Evolutionary conservation across 441 rosid genomes (phyloP), one percentile per base, ranked within the genome.

Genomic region (Populus hybrid): DNA sequence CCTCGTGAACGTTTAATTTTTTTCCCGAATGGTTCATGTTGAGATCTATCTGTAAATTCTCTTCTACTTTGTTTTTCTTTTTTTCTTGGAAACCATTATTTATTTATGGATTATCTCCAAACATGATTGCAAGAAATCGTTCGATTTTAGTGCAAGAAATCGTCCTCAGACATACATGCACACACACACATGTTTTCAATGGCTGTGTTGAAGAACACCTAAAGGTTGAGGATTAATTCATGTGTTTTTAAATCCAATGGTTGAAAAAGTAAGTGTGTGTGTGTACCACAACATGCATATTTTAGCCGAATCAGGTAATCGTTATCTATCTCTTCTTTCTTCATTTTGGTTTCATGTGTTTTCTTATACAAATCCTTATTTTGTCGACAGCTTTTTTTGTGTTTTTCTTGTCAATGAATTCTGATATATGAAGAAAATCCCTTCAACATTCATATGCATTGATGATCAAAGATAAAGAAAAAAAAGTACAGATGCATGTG

Each of bases 1-100:
- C 12, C 26, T 40, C 9, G 24, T 63, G 67, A 72, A 80, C 73
- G 77, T 77, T 77, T 65, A 46, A 75, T 26, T 42, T 69, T 42
- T 26, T 1, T 65, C 69, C 5, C 69, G 5, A 8, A 65, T 26
- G 2, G 4, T 32, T 24, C 30, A 23, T 65, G 6, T 10, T 26
- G 12, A 65, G 69, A 14, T 46, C 18, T 12, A 14, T 14, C 57
- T 46, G 57, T 46, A 46, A 65, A 65, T 26, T 65, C 30, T 20
- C 26, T 24, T 46, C 57, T 46, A 4, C 57, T 46, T 46, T 46
- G 42, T 38, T 10, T 38, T 34, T 6, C 30, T 40, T 36, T 36
- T 40, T 10, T 12, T 14, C 5, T 14, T 4, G 57, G 20, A 46
- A 46, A 14, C 0, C 57, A 46, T 12, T 46, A 12, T 46, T 12